These are phyloP conservation scores for Berkeleyomyces rouxiae DNA, from an alignment of 2,329 filamentous ascomycete species.

Conservation along the genomic window DNA sequence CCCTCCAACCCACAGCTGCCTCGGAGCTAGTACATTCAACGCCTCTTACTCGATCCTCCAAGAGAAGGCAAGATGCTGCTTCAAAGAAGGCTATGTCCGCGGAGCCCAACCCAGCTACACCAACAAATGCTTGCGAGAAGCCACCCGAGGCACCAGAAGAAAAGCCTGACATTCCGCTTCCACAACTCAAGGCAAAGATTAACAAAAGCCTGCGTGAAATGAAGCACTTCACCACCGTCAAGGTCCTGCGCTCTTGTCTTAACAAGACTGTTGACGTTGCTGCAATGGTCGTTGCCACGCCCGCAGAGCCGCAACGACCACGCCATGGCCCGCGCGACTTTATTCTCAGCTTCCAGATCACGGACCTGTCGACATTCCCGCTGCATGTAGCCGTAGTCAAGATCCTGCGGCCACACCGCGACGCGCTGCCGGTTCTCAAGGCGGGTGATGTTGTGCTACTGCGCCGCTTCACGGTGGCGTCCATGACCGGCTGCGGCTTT, in stretches of 20 bases:
- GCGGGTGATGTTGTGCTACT: conserved; percentile 43
- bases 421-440: conserved; percentile 36
- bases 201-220: conserved; percentile 31
- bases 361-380: conserved; percentile 38
- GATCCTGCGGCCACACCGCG: conserved; percentile 41
- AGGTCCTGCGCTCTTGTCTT: conserved; percentile 27
- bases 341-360: conserved; percentile 40
- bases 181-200: conserved; percentile 29
- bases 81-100: neutral
- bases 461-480: conserved; percentile 36
- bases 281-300: conserved; percentile 35
- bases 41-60: neutral
- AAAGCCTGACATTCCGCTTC: conserved; percentile 15
- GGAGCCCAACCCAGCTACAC: neutral
- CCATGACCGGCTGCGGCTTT: conserved; percentile 37
- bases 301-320: conserved; percentile 34
- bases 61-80: neutral
- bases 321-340: conserved; percentile 43
- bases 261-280: conserved; percentile 32
- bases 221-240: conserved; percentile 36
- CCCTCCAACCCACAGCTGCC: neutral
- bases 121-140: neutral
- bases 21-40: neutral
- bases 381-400: conserved; percentile 35
- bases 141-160: conserved; percentile 16